phyloP scores from a whole-genome alignment of 495 filamentous ascomycete species.

The Hyaloscypha bicolor region DNA sequence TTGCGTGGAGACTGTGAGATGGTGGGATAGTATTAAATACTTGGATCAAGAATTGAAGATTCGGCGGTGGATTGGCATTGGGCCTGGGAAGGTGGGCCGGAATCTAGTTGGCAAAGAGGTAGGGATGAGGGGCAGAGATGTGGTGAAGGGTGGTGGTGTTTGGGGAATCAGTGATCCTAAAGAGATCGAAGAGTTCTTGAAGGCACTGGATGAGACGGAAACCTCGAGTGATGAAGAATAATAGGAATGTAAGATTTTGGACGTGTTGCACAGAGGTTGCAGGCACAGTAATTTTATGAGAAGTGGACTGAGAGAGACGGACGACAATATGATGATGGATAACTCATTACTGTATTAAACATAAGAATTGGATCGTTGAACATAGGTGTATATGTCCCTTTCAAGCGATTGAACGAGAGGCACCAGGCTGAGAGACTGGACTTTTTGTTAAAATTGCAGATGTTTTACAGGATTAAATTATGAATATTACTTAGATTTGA shows the following conservation, averaged over 20 bases:
- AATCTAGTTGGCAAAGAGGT: constrained; percentile 97
- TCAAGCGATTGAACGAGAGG: no score
- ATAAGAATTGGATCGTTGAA: no score
- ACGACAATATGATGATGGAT: background rate
- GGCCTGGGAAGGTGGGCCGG: constrained; percentile 90
- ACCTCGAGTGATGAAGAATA: constrained; percentile 33
- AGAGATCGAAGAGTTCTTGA: constrained; percentile 77
- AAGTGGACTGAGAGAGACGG: background rate
- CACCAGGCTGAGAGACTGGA: no score
- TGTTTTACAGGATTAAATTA: no score
- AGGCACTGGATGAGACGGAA: constrained; percentile 75
- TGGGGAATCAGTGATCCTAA: constrained; percentile 87
- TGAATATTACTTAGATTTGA: no score
- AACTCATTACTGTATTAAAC: background rate
- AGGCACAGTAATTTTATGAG: background rate
- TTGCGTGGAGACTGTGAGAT: constrained; percentile 85
- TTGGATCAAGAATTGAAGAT: constrained; percentile 86
- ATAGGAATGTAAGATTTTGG: constrained; percentile 10
- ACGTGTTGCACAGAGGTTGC: background rate
- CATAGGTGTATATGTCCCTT: no score
- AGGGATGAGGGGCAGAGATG: constrained; percentile 75
- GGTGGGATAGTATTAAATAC: constrained; percentile 92
- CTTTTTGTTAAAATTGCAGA: no score
- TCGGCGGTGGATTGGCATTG: constrained; percentile 87
- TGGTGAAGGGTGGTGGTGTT: constrained; percentile 83